Base-by-base conservation (phyloP, 768 basidiomycete species). In the Pisolithus albus region DNA sequence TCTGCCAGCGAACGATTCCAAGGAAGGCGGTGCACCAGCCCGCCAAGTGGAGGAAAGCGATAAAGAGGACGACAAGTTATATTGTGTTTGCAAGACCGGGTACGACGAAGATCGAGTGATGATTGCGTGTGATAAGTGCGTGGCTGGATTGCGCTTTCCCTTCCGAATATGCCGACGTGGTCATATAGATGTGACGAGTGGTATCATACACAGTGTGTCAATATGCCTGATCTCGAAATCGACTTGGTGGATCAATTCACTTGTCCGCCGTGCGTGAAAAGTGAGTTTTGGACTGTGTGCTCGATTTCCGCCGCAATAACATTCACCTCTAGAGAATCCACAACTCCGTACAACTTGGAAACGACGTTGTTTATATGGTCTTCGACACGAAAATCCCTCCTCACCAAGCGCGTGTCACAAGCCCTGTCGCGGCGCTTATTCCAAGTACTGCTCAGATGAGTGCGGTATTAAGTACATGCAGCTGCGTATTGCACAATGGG, bases 241-340 rank as follows among this genome's bases (percentile, higher is more conserved):
- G 89, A 93, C 58, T 80, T 96, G 15, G 87, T 96, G 32, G 93
- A 95, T 71, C 86, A 88, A 65, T 95, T 95, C 67, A 82, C 92
- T 48, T 96, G 92, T 66, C 91, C 92, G 1, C 72, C 75, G 4
- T 95, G 92, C 63, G 71, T 84, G 19, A 73, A 78, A 51, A 82
- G 92, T 94, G 57, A 36, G 89, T 77, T 21, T 36, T 34, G 9
- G 26, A 18, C 10, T 16, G 46, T 50, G 41, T 42, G 34, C 45
- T n/a, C 42, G n/a, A 45, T 39, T 24, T 30, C 57, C 24, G 24
- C 16, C n/a, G 46, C 42, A 34, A n/a, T 30, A n/a, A 36, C 15
- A 32, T 5, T 34, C 9, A 28, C 15, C 43, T 59, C 38, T 58
- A 89, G 86, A 75, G 62, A 72, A 83, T 59, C 78, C 83, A 1